phyloP scores from a whole-genome alignment of 129 eudicot species.

The Escallonia herrerae region DNA sequence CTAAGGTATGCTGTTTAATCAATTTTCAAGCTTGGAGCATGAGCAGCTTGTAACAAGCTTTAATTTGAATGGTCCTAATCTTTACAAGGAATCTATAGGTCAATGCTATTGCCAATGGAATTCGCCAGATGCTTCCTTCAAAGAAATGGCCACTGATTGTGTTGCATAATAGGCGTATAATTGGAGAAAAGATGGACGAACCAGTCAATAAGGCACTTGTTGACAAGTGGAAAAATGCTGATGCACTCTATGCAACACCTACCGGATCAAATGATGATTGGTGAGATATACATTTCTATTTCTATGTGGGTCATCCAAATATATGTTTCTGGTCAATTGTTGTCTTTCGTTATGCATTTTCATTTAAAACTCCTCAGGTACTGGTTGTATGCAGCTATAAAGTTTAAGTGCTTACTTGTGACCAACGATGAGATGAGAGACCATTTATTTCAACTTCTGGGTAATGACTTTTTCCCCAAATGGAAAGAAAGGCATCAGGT shows the following conservation, averaged over 20 bases:
- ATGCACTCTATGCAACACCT: constrained; percentile 89
- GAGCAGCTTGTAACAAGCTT: no score
- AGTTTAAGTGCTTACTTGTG: constrained; percentile 64
- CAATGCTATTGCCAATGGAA: constrained; percentile 65
- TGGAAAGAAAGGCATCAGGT: constrained; percentile 99
- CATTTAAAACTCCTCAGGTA: constrained; percentile 52
- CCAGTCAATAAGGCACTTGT: constrained; percentile 48
- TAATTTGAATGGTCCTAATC: neutral
- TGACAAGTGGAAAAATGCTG: constrained; percentile 80
- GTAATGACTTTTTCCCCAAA: constrained; percentile 86
- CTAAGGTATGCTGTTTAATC: constrained; percentile 43
- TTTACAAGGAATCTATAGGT: constrained; percentile 34
- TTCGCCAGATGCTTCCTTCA: constrained; percentile 72
- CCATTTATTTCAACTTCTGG: constrained; percentile 76
- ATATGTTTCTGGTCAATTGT: neutral
- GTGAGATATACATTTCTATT: constrained; percentile 21
- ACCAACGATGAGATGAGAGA: constrained; percentile 97
- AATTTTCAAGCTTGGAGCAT: no score
- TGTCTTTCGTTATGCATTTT: neutral
- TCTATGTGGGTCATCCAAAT: neutral
- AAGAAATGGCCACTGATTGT: constrained; percentile 79
- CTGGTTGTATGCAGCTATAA: constrained; percentile 94
- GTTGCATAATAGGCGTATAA: constrained; percentile 71
- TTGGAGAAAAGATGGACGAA: constrained; percentile 53
- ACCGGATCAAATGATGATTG: constrained; percentile 96